Evolutionary conservation across 2,329 filamentous ascomycete genomes (phyloP), one percentile per base, ranked within the genome.

Genomic region (Nigrospora osmanthi): DNA sequence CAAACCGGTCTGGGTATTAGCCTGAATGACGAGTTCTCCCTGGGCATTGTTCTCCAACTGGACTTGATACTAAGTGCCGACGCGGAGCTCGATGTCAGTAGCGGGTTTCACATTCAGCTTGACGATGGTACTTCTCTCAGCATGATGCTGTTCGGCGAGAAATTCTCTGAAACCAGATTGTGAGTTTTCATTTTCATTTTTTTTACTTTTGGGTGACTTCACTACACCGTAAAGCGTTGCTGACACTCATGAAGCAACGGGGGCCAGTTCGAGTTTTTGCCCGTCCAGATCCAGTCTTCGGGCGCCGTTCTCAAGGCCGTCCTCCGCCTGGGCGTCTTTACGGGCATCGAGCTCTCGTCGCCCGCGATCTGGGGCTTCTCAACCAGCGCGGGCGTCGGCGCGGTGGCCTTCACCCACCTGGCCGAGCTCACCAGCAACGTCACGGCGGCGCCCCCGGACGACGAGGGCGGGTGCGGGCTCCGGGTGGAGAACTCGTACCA

Each of bases 211-310:
- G 4, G 23, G 11, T 40, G 11, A 35, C 17, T 37, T 36, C 14
- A 23, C 17, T 5, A 13, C 15, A 32, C 28, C 15, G 17, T 6
- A 17, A 11, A 39, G 23, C 23, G 23, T 28, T 23, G 14, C 34
- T 33, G 12, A 36, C 16, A 3, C 13, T 14, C 44, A 11, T 42
- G 35, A 45, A 78, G 73, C 38, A 69, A 72, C 4, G 74, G 74
- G 6, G 76, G 71, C 0, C 57, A 67, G 13, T 80, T 79, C 47
- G 74, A 79, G 45, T 78, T 79, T 46, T 66, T 81, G 1, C 76
- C 77, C 0, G 71, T 80, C 4, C 73, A 64, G 0, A 59, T 80
- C 31, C 58, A 68, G 47, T 68, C 62, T 30, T 66, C 64, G 11
- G 63, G 59, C 7, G 66, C 66, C 0, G 52, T 69, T 0, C 57